These are phyloP conservation scores for Conticribra weissflogii DNA, from an alignment of 108 stramenopile species.

Conservation along the genomic window DNA sequence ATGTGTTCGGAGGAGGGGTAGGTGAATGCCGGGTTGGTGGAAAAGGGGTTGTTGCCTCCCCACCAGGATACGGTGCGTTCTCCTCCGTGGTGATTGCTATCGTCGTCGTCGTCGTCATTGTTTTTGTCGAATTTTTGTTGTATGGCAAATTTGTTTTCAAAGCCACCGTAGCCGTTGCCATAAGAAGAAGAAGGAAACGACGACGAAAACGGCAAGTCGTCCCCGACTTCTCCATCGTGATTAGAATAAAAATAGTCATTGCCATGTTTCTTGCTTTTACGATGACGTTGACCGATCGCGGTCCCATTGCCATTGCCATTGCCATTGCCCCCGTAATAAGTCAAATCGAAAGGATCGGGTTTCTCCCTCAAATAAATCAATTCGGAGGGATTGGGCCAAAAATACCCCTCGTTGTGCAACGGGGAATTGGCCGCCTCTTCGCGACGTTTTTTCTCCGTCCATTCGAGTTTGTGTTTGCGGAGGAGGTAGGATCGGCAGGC, in stretches of 20 bases:
- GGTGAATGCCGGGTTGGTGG: conserved; percentile 38
- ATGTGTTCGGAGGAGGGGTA: conserved; percentile 47
- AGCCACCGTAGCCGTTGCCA: too few species aligned
- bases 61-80: neutral
- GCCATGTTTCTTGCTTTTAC: too few species aligned
- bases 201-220: too few species aligned
- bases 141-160: too few species aligned
- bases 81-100: neutral
- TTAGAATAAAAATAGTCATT: too few species aligned
- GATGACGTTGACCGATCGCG: too few species aligned
- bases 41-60: conserved; percentile 48
- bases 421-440: conserved; percentile 35
- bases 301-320: conserved; percentile 32
- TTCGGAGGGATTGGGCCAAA: conserved; percentile 46
- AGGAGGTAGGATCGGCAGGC: conserved; percentile 75
- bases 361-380: conserved; percentile 46
- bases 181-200: too few species aligned
- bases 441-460: conserved; percentile 62
- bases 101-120: conserved; percentile 20
- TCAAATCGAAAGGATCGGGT: conserved; percentile 42
- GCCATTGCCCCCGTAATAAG: conserved; percentile 12
- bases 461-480: conserved; percentile 61
- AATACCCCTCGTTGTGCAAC: conserved; percentile 40
- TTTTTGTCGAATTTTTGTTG: too few species aligned
- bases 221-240: too few species aligned